Conservation (phyloP, 2,329 filamentous ascomycete genomes). For the Claviceps capensis region DNA sequence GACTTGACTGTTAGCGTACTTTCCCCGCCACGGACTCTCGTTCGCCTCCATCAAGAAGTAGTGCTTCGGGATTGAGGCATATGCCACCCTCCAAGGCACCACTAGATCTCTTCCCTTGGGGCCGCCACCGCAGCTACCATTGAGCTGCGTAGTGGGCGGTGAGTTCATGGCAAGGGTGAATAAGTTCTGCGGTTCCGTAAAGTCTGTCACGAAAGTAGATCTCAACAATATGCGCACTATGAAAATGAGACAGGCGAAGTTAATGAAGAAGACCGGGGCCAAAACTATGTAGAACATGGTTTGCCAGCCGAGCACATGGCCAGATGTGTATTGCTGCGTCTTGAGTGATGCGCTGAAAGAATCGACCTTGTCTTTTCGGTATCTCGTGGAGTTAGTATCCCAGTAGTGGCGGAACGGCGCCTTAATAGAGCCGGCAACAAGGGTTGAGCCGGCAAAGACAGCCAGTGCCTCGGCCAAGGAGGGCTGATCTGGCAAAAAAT, state of each 20-base stretch:
- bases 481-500: slow-evolving; percentile 39
- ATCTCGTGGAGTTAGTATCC: slow-evolving; percentile 24
- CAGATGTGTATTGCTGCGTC: slow-evolving; percentile 57
- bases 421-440: slow-evolving; percentile 45
- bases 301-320: slow-evolving; percentile 47
- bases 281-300: slow-evolving; percentile 55
- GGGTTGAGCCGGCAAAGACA: slow-evolving; percentile 52
- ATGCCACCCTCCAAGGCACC: slow-evolving; percentile 29
- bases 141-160: slow-evolving; percentile 22
- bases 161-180: slow-evolving; percentile 58
- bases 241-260: slow-evolving; percentile 51
- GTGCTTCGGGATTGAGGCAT: slow-evolving; percentile 23
- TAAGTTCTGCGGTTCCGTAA: slow-evolving; percentile 63
- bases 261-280: slow-evolving; percentile 50
- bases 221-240: slow-evolving; percentile 26
- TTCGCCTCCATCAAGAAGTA: slow-evolving; percentile 29
- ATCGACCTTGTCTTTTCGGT: slow-evolving; percentile 20
- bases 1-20: slow-evolving; percentile 13
- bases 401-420: slow-evolving; percentile 48
- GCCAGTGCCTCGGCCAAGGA: slow-evolving; percentile 63
- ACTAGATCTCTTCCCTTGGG: slow-evolving; percentile 22
- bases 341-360: slow-evolving; percentile 54
- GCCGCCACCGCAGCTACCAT: slow-evolving; percentile 25
- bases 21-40: slow-evolving; percentile 13
- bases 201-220: slow-evolving; percentile 57